Base-by-base conservation (phyloP, 2,329 filamentous ascomycete genomes). In the Cucurbitaria berberidis region DNA sequence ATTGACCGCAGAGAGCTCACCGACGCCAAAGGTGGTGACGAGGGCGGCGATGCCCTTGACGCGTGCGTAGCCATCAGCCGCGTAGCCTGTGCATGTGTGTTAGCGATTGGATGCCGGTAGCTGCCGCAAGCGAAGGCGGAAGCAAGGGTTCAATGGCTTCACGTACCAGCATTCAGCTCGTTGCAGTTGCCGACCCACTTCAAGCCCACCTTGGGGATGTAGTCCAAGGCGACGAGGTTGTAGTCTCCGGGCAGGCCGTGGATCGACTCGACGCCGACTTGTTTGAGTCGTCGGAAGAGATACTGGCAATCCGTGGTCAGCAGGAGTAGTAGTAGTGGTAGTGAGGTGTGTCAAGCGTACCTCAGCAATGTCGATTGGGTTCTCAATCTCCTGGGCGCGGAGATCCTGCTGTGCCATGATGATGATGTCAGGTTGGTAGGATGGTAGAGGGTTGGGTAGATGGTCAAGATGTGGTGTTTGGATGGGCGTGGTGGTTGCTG, bases 131-230 rank as follows among this genome's bases (percentile, higher is more conserved):
- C 47, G 47, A 45, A 36, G n/a, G n/a, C n/a, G n/a, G n/a, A n/a
- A n/a, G n/a, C n/a, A n/a, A n/a, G n/a, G n/a, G n/a, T n/a, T n/a
- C 13, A 51, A 24, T 36, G 11, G 22, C 26, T 51, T 39, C 50
- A 59, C 68, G 30, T 52, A 82, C 81, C 81, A 48, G 82, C 82
- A 68, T 85, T 85, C 47, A 86, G 77, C 69, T 86, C 84, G 69
- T 86, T 86, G 69, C 79, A 81, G 65, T 85, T 86, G 57, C 84
- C 84, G 3, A 85, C 81, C 84, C 84, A 86, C 40, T 78, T 70
- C 19, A 86, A 72, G 13, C 78, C 83, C 43, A 73, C 76, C 50
- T 82, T 82, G 21, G 81, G 75, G 16, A 86, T 69, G 62, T 85
- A 85, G 69, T 86, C 84, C 48, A 86, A 75, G 22, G 82, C 80